Evolutionary conservation across 768 basidiomycete genomes (phyloP).

Genomic region (Russula compacta): DNA sequence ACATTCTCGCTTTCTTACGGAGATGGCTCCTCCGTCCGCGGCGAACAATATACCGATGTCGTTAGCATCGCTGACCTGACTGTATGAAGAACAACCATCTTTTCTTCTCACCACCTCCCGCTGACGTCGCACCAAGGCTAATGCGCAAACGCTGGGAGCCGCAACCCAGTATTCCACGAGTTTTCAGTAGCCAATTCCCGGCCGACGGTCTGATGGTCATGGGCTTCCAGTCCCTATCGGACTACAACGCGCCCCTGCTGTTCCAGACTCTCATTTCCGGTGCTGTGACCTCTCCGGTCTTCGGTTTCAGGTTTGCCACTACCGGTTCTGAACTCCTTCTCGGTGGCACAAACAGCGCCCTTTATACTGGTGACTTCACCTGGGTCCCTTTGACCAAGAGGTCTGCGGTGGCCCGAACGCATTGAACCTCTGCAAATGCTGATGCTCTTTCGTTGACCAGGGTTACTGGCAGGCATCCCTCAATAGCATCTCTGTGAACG

Average conservation of each 20-base stretch:
- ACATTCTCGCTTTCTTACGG: conserved; percentile 30
- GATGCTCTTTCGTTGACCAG: background rate
- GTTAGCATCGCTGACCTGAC: conserved; percentile 32
- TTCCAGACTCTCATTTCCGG: conserved; percentile 36
- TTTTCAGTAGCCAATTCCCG: conserved; percentile 24
- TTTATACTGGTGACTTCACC: conserved; percentile 11
- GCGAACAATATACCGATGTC: conserved; percentile 35
- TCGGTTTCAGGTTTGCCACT: conserved; percentile 40
- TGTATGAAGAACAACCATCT: background rate
- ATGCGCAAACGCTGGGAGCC: conserved; percentile 35
- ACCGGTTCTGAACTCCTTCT: conserved; percentile 32
- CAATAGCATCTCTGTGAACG: conserved; percentile 22
- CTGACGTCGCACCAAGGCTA: conserved; percentile 23
- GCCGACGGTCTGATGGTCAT: conserved; percentile 39
- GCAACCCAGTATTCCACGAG: conserved; percentile 32
- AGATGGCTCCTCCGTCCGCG: conserved; percentile 32
- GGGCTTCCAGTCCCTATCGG: conserved; percentile 26
- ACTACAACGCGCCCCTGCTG: conserved; percentile 20
- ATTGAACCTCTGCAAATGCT: background rate
- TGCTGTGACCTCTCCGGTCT: conserved; percentile 29
- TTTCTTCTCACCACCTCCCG: background rate
- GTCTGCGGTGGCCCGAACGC: background rate
- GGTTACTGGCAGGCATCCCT: conserved; percentile 20
- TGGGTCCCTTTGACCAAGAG: background rate
- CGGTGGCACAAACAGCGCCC: conserved; percentile 14